Conservation (phyloP, 345 rosid genomes). For the Eucalyptus camaldulensis region DNA sequence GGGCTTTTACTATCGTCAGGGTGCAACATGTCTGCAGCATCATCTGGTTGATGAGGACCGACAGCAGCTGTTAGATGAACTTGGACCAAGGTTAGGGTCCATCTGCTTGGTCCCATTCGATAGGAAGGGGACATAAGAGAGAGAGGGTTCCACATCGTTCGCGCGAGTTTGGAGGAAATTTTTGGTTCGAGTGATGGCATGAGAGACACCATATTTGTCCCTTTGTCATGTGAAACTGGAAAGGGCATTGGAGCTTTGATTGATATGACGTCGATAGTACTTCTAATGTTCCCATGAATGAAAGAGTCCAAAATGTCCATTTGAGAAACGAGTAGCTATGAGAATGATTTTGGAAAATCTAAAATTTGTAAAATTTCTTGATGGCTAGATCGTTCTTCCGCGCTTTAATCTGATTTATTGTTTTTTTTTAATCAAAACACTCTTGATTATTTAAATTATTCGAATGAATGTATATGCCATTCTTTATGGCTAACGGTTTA, state of each 20-base stretch:
- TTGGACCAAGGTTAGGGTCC: not conserved
- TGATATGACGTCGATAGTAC: not conserved
- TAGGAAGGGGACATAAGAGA: not conserved
- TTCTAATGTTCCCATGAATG: not conserved
- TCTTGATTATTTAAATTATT: too few relatives aligned
- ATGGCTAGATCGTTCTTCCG: not conserved
- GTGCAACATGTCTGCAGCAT: not conserved
- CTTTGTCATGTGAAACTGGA: not conserved
- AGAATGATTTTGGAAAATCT: not conserved
- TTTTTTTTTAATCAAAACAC: not conserved
- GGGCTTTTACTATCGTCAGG: not conserved
- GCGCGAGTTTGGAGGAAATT: not conserved
- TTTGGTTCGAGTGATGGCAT: not conserved
- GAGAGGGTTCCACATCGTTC: not conserved
- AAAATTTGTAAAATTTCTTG: not conserved
- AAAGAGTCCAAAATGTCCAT: not conserved
- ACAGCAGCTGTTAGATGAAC: not conserved
- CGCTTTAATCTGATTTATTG: too few relatives aligned
- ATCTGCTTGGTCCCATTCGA: not conserved
- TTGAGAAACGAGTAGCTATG: not conserved
- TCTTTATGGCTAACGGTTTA: not conserved
- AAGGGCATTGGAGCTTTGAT: not conserved
- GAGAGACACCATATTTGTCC: not conserved
- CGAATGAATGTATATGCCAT: not conserved
- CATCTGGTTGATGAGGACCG: not conserved